Evolutionary conservation across 768 basidiomycete genomes (phyloP).

Genomic region (Collybiopsis confluens): DNA sequence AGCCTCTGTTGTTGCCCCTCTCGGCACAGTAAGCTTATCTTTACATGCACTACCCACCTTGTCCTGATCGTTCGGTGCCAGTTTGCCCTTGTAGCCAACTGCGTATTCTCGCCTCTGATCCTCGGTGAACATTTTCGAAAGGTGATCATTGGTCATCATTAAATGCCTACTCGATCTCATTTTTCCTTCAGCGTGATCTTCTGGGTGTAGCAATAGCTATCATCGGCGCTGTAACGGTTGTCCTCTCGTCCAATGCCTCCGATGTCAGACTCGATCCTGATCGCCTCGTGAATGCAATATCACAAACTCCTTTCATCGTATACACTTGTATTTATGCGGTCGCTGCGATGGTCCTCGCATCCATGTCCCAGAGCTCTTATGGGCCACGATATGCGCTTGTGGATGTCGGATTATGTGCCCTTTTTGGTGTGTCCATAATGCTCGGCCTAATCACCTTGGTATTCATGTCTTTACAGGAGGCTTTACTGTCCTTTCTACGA

Average conservation of each 20-base stretch:
- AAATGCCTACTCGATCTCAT: conserved; percentile 5
- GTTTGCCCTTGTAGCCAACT: conserved; percentile 95
- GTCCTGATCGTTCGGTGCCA: conserved; percentile 22
- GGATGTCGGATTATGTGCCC: conserved; percentile 84
- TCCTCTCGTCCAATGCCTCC: conserved; percentile 71
- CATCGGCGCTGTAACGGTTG: conserved; percentile 90
- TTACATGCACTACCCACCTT: conserved; percentile 4
- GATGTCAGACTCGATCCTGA: conserved; percentile 67
- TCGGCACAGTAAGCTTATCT: conserved; percentile 75
- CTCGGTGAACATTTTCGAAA: conserved; percentile 79
- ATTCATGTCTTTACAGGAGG: conserved; percentile 49
- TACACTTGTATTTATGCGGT: conserved; percentile 65
- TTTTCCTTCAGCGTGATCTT: conserved; percentile 57
- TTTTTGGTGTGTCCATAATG: conserved; percentile 54
- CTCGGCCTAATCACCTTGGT: not conserved
- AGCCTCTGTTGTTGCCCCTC: conserved; percentile 88
- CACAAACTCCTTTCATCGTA: conserved; percentile 66
- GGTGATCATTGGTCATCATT: conserved; percentile 32
- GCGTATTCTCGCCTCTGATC: conserved; percentile 86
- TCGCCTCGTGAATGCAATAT: conserved; percentile 64
- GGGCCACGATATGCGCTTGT: conserved; percentile 74
- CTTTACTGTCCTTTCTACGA: conserved; percentile 92
- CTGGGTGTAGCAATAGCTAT: conserved; percentile 78
- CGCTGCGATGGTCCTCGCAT: conserved; percentile 52
- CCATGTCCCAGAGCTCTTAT: conserved; percentile 57